phyloP scores from a whole-genome alignment of 495 filamentous ascomycete genomes.

The Elasticomyces elasticus region DNA sequence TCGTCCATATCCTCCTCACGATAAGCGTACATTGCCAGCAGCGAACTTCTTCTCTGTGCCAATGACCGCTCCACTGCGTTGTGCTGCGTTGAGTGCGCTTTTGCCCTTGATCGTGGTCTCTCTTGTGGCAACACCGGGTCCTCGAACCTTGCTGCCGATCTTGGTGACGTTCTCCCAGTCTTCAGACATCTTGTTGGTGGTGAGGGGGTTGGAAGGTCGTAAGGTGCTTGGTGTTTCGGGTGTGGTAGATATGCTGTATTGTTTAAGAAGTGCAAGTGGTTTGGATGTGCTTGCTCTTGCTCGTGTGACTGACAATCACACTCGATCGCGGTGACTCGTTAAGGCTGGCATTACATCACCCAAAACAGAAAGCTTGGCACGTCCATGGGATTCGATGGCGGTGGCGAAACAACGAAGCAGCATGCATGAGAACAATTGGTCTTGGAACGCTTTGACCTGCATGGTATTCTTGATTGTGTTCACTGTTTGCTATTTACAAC shows the following conservation, averaged over 20 bases:
- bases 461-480: no score
- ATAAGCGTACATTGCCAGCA: conserved; percentile 63
- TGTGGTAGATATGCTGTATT: neutral
- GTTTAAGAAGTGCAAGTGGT: neutral
- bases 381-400: neutral
- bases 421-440: no score
- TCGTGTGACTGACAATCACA: neutral
- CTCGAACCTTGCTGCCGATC: conserved; percentile 75
- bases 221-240: neutral
- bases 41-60: conserved; percentile 89
- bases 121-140: conserved; percentile 50
- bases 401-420: neutral
- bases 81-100: conserved; percentile 76
- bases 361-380: neutral
- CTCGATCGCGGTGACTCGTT: neutral
- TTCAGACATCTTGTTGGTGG: conserved; percentile 40
- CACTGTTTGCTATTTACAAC: no score
- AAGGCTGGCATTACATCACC: neutral
- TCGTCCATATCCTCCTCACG: no score
- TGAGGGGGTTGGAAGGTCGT: neutral
- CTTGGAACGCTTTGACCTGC: no score
- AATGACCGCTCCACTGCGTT: conserved; percentile 63
- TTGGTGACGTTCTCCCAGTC: conserved; percentile 87
- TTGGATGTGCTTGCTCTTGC: neutral
- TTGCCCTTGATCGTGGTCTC: conserved; percentile 84